These are phyloP conservation scores for Scopulariopsis brevicaulis DNA, from an alignment of 2,329 filamentous ascomycete species.

Conservation along the genomic window DNA sequence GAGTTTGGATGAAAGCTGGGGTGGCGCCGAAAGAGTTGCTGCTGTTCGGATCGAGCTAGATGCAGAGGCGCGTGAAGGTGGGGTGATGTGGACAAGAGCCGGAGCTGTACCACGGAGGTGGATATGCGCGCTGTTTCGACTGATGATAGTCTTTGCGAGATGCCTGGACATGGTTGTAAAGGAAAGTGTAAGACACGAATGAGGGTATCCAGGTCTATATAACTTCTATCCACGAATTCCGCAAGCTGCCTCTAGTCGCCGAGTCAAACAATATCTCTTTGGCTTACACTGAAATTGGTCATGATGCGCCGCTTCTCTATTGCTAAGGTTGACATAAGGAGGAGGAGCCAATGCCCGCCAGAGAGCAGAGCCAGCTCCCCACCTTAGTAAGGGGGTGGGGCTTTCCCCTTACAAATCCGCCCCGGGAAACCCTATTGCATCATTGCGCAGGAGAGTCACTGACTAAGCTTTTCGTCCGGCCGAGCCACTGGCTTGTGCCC, in stretches of 20 bases:
- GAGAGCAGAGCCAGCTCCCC: not conserved
- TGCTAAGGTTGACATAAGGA: slow-evolving; percentile 1
- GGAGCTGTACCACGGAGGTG: not conserved
- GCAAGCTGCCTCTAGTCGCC: not conserved
- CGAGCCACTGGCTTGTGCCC: slow-evolving; percentile 1
- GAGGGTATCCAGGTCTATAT: not conserved
- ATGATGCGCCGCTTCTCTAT: not conserved
- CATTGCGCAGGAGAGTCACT: not conserved
- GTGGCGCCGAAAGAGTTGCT: not conserved
- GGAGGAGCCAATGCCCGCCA: not conserved
- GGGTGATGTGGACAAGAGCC: not conserved
- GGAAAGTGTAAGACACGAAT: not conserved
- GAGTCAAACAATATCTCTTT: not conserved
- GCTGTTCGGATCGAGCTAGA: not conserved
- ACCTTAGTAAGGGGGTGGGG: not conserved
- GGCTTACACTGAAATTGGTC: slow-evolving; percentile 3
- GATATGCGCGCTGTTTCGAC: not conserved
- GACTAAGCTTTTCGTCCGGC: not conserved
- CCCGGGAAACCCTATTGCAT: not conserved
- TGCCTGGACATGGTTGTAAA: not conserved
- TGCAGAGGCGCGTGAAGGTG: not conserved
- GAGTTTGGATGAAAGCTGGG: not conserved
- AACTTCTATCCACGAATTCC: not conserved
- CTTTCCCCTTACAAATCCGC: not conserved
- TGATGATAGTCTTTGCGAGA: not conserved